These are phyloP conservation scores for Cyberlindnera amylophila DNA, from an alignment of 805 yeast genomes.

Conservation along the genomic window DNA sequence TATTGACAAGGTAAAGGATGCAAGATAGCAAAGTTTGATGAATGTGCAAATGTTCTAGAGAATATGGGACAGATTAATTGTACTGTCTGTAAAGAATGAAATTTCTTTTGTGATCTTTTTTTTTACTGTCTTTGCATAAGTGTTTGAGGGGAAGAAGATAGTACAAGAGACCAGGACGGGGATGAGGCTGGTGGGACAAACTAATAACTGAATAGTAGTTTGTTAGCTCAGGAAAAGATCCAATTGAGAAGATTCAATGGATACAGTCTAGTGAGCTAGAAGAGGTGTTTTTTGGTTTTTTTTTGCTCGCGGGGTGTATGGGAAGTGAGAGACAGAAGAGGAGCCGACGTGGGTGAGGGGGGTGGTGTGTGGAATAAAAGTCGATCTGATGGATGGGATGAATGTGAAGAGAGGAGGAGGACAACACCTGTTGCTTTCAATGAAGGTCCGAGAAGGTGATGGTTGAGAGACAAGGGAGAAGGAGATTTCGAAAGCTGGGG, in stretches of 20 bases:
- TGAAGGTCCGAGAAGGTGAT: not conserved
- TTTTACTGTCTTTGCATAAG: not conserved
- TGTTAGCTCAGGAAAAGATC: not conserved
- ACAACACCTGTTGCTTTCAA: not conserved
- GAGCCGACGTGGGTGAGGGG: not conserved
- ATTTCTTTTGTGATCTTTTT: not conserved
- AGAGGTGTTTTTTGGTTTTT: no score
- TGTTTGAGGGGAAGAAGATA: not conserved
- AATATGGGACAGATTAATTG: no score
- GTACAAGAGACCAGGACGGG: not conserved
- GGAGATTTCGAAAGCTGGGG: not conserved
- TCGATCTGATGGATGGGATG: not conserved
- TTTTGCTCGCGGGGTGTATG: not conserved
- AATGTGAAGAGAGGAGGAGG: not conserved
- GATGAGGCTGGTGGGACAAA: not conserved
- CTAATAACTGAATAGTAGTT: constrained; percentile 19
- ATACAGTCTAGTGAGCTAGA: not conserved
- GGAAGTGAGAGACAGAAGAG: not conserved
- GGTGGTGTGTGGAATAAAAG: not conserved
- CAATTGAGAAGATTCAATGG: not conserved
- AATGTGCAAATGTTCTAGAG: not conserved
- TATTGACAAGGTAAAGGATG: no score
- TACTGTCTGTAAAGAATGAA: no score
- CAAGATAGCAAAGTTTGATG: not conserved
- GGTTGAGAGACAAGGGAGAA: not conserved